Evolutionary conservation across 306 rosid genomes (phyloP).

Genomic region (Vicia sativa): DNA sequence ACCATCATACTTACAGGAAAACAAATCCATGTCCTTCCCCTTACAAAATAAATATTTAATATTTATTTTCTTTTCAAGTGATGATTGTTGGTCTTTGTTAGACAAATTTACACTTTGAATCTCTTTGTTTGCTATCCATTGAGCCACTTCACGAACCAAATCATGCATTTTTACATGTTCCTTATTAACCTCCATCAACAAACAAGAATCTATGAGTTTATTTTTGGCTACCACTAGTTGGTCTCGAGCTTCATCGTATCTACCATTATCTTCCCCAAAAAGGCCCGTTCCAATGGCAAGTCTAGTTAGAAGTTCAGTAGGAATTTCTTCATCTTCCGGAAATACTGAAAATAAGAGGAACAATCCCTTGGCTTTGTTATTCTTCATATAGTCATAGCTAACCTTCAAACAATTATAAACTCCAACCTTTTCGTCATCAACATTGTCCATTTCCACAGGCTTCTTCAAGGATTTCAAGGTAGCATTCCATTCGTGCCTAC

Average conservation of each 20-base stretch:
- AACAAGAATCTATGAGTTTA: conserved; percentile 21
- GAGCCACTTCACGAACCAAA: conserved; percentile 20
- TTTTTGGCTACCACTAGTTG: neutral
- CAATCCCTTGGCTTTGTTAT: neutral
- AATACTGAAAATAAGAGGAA: conserved; percentile 34
- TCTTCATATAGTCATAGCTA: conserved; percentile 4
- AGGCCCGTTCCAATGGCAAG: neutral
- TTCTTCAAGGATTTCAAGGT: neutral
- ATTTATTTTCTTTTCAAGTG: neutral
- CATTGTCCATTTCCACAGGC: neutral
- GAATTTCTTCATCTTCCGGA: conserved; percentile 35
- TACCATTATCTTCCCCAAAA: neutral
- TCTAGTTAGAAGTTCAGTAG: conserved; percentile 1
- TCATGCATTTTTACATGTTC: neutral
- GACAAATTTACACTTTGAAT: neutral
- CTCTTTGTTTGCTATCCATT: neutral
- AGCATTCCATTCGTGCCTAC: neutral
- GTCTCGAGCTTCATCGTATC: neutral
- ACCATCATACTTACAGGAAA: neutral
- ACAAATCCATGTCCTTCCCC: neutral
- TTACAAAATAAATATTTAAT: neutral
- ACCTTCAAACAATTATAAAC: conserved; percentile 6
- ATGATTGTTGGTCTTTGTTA: too few species aligned
- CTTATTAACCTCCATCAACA: neutral
- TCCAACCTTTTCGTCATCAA: neutral